These are phyloP conservation scores for Umbelopsis isabellina DNA, from an alignment of 192 early-diverging fungal species.

Conservation along the genomic window DNA sequence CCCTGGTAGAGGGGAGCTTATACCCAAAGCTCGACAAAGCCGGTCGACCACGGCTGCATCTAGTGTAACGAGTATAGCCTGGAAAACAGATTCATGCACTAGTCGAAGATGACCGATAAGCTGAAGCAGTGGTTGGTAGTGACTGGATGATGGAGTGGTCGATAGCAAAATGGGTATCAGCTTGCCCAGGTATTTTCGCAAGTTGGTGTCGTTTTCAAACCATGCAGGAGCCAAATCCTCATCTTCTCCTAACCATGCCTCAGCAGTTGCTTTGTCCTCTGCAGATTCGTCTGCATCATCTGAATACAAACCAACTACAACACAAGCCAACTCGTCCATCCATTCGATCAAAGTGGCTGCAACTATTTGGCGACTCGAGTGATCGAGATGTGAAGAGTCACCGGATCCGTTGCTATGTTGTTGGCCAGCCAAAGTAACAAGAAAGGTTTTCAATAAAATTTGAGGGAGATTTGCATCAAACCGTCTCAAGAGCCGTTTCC, in stretches of 20 bases:
- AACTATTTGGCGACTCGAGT: not conserved
- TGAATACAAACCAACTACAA: constrained; percentile 33
- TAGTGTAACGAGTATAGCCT: constrained; percentile 26
- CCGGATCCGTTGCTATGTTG: constrained; percentile 11
- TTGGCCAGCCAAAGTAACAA: not conserved
- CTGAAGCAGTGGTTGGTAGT: constrained; percentile 27
- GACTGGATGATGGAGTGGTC: constrained; percentile 24
- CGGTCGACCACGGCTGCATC: constrained; percentile 29
- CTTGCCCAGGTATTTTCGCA: constrained; percentile 30
- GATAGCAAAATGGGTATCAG: constrained; percentile 30
- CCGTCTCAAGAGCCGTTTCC: constrained; percentile 24
- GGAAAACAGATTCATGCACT: constrained; percentile 34
- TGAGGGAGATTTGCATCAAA: constrained; percentile 21
- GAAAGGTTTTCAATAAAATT: constrained; percentile 19
- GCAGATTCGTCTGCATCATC: constrained; percentile 27
- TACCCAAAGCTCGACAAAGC: constrained; percentile 29
- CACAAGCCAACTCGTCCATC: constrained; percentile 33
- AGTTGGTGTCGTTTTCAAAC: constrained; percentile 42
- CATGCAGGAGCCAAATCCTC: constrained; percentile 25
- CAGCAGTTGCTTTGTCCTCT: constrained; percentile 5
- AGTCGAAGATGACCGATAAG: constrained; percentile 34
- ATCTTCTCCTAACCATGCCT: constrained; percentile 1
- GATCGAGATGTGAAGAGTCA: not conserved
- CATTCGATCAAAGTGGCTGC: constrained; percentile 24
- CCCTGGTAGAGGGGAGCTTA: not conserved